Conservation (phyloP, 2,329 filamentous ascomycete species). For the Furcasterigmium furcatum region DNA sequence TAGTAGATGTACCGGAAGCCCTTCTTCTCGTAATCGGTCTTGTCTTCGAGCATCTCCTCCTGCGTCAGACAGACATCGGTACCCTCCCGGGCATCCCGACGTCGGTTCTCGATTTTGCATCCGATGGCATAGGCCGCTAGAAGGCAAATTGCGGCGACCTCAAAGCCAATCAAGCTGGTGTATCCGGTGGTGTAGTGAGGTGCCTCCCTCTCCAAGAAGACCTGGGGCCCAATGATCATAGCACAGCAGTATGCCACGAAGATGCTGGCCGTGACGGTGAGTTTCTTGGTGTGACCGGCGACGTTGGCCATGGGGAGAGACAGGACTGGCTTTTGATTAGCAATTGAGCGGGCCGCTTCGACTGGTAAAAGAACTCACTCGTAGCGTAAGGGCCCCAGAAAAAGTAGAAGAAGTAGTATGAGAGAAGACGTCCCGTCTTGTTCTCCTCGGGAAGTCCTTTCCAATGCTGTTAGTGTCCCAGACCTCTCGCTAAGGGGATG, state of each 20-base stretch:
- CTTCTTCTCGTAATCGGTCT: conserved; percentile 3
- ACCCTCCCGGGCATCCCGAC: conserved; percentile 8
- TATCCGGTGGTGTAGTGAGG: conserved; percentile 62
- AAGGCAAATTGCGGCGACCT: neutral
- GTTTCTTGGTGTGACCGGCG: conserved; percentile 18
- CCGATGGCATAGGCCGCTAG: neutral
- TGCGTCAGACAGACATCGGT: neutral
- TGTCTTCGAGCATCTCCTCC: neutral
- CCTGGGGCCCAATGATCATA: conserved; percentile 59
- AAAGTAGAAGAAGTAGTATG: conserved; percentile 5
- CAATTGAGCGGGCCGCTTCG: conserved; percentile 6
- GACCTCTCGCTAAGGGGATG: no score
- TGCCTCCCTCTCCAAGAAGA: conserved; percentile 53
- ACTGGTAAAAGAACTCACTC: conserved; percentile 6
- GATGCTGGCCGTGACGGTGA: conserved; percentile 53
- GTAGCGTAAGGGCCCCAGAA: conserved; percentile 24
- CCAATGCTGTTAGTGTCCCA: no score
- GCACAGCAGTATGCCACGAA: conserved; percentile 59
- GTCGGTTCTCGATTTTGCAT: neutral
- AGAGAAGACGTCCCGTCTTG: conserved; percentile 26
- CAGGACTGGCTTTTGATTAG: conserved; percentile 9
- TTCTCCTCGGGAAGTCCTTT: conserved; percentile 29
- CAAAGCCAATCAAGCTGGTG: conserved; percentile 53
- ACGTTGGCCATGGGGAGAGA: conserved; percentile 19
- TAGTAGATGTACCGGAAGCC: neutral